Conservation (phyloP, 176 grass and related monocot genomes). For the Calamus simplicifolius region DNA sequence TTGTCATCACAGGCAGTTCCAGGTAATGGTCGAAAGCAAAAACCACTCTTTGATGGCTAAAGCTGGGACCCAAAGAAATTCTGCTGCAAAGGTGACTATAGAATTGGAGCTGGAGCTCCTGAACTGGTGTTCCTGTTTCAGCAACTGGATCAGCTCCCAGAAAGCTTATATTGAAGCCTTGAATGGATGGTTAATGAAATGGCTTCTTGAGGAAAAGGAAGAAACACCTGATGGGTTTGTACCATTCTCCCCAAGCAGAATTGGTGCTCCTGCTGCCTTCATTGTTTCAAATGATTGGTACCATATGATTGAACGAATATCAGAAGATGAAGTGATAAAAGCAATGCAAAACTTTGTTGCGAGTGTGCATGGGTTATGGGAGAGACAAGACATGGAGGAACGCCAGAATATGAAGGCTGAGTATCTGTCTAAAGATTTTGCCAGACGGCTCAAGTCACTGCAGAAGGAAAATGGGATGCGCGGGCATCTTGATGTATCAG, state of each 20-base stretch:
- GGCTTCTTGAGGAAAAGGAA: constrained; percentile 79
- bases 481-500: not conserved
- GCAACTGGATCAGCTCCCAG: constrained; percentile 63
- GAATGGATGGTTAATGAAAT: constrained; percentile 78
- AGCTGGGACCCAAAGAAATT: constrained; percentile 35
- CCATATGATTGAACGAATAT: constrained; percentile 43
- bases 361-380: constrained; percentile 52
- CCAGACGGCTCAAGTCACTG: constrained; percentile 40
- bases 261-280: constrained; percentile 68
- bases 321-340: constrained; percentile 43
- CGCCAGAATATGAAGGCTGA: constrained; percentile 55
- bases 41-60: constrained; percentile 44
- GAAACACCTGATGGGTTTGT: constrained; percentile 43
- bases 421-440: constrained; percentile 59
- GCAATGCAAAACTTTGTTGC: constrained; percentile 55
- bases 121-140: constrained; percentile 85
- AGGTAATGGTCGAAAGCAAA: constrained; percentile 61
- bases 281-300: constrained; percentile 73
- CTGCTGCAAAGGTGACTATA: constrained; percentile 38
- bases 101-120: constrained; percentile 75
- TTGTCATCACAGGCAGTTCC: constrained; percentile 73
- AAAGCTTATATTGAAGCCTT: constrained; percentile 62
- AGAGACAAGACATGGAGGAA: constrained; percentile 50
- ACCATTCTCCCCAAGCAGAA: constrained; percentile 53
- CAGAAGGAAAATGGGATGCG: constrained; percentile 38